phyloP scores from a whole-genome alignment of 2,329 filamentous ascomycete genomes.

The Fusarium stilboides region DNA sequence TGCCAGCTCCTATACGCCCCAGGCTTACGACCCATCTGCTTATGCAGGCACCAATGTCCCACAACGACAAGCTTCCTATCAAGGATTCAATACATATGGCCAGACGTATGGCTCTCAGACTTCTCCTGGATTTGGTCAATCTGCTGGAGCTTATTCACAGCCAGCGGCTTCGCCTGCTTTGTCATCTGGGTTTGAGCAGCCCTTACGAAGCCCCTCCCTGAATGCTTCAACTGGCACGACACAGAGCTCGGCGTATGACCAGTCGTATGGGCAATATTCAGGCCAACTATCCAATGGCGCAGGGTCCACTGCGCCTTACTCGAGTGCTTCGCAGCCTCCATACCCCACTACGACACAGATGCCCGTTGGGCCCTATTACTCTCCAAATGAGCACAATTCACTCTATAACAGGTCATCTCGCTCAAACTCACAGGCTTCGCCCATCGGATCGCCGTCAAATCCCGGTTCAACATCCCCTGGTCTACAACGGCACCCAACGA shows the following conservation, averaged over 20 bases:
- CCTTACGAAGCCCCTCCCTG: conserved; percentile 57
- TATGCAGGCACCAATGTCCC: conserved; percentile 66
- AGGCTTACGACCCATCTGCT: conserved; percentile 72
- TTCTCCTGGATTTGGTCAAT: conserved; percentile 56
- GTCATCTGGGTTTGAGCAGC: conserved; percentile 59
- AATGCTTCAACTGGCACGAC: conserved; percentile 47
- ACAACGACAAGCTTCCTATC: conserved; percentile 67
- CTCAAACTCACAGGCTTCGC: conserved; percentile 67
- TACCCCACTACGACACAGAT: conserved; percentile 69
- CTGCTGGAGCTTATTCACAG: conserved; percentile 50
- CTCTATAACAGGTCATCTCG: conserved; percentile 62
- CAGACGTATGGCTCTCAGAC: conserved; percentile 59
- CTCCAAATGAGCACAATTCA: conserved; percentile 62
- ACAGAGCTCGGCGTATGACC: conserved; percentile 56
- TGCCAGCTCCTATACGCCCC: conserved; percentile 64
- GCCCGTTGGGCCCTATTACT: conserved; percentile 67
- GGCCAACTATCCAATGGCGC: conserved; percentile 59
- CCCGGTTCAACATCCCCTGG: conserved; percentile 59
- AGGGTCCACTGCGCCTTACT: conserved; percentile 55
- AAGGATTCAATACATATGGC: conserved; percentile 63
- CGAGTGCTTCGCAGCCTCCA: conserved; percentile 60
- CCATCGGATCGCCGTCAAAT: conserved; percentile 61
- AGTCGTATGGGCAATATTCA: conserved; percentile 56
- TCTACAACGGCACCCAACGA: conserved; percentile 71
- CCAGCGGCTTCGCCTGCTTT: conserved; percentile 51